Base-by-base conservation (phyloP, 805 yeast species). In the Pichia phayaonensis region DNA sequence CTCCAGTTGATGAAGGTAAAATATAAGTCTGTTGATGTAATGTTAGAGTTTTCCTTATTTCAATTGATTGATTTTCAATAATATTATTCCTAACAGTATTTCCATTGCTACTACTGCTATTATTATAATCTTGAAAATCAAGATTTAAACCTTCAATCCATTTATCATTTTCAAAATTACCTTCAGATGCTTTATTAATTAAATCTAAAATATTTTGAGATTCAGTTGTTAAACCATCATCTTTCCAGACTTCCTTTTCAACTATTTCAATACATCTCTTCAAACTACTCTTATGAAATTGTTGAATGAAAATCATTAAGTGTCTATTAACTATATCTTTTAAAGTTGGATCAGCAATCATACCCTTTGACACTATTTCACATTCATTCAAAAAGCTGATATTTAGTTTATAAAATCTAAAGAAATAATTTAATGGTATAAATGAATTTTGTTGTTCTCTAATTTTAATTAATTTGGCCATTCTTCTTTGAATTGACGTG, bases 211-310 rank as follows among this genome's bases (percentile, higher is more conserved):
- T 59, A 4, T 49, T 57, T 59, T 85, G 90, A 2, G 81, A 63
- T 1, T 62, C 61, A 1, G 68, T 61, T 0, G 78, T 61, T 11
- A 82, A 77, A n/a, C 78, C 76, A 20, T 76, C 78, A 48, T 90
- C 95, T 52, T 78, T 80, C 98, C 98, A 92, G 22, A 70, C 70
- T 56, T 90, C 98, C 44, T 71, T 69, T 46, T 86, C 90, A 50
- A 86, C 70, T 18, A 72, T 68, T 4, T 61, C 61, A 7, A 76
- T 69, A 26, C 87, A 65, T 6, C 65, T 62, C 49, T 73, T 75
- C 47, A 79, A 63, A 24, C 76, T 72, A 16, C 71, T 70, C 45
- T 73, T 72, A 55, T 85, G 90, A 57, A 77, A 76, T 31, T 79
- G 70, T 29, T 71, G 70, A 38, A 80, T 67, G 61, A 79, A 90